phyloP scores from a whole-genome alignment of 1,284 basidiomycete species.

The Coniferiporia weirii region DNA sequence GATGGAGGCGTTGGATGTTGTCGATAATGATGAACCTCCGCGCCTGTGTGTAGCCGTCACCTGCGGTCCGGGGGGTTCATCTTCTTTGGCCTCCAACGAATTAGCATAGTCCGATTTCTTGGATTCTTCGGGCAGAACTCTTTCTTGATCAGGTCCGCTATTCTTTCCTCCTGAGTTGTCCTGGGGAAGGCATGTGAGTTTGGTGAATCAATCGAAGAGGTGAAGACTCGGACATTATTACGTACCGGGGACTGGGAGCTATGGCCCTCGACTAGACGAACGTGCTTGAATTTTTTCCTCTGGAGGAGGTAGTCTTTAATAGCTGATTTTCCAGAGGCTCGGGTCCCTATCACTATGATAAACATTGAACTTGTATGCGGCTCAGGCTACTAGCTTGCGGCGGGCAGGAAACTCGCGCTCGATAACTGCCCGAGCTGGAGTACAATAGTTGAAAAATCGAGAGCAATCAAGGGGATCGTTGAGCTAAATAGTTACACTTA shows the following conservation, averaged over 20 bases:
- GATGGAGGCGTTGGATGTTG: constrained; percentile 9
- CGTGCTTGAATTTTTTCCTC: constrained; percentile 40
- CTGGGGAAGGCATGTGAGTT: not conserved
- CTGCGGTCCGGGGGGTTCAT: not conserved
- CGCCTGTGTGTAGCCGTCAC: not conserved
- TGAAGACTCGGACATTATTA: not conserved
- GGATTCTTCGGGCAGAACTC: not conserved
- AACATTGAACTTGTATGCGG: constrained; percentile 48
- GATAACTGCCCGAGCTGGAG: not conserved
- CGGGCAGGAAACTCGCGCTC: too few relatives aligned
- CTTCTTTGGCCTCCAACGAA: not conserved
- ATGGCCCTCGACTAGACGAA: constrained; percentile 25
- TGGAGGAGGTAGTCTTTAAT: constrained; percentile 69
- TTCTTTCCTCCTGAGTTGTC: not conserved
- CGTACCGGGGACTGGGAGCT: not conserved
- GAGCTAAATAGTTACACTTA: not conserved
- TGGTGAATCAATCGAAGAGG: not conserved
- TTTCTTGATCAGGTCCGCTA: not conserved
- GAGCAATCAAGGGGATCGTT: not conserved
- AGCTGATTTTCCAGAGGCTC: constrained; percentile 75
- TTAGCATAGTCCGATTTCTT: not conserved
- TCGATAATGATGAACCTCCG: constrained; percentile 12
- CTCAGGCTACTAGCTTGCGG: too few relatives aligned
- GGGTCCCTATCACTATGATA: constrained; percentile 84
- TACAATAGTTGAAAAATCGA: not conserved